These are phyloP conservation scores for Amyloporia xantha DNA, from an alignment of 768 basidiomycete genomes.

Conservation along the genomic window DNA sequence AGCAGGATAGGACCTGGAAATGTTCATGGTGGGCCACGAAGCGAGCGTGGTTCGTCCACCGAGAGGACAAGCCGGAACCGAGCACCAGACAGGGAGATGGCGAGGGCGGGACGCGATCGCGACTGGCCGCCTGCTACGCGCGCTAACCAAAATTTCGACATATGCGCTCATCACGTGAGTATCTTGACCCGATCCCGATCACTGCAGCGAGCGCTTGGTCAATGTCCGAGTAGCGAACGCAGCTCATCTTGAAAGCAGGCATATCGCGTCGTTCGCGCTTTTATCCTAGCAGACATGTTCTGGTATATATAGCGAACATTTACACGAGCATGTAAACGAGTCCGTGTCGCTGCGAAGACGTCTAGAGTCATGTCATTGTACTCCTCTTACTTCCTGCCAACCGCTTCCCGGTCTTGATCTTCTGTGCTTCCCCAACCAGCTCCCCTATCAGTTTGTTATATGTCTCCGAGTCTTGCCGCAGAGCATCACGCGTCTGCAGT, in stretches of 20 bases:
- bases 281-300: too few relatives aligned
- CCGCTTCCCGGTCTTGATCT: constrained; percentile 60
- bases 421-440: constrained; percentile 87
- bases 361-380: constrained; percentile 35
- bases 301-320: too few relatives aligned
- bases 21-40: constrained; percentile 58
- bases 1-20: constrained; percentile 83
- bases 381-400: constrained; percentile 22
- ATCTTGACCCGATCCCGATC: too few relatives aligned
- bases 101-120: too few relatives aligned
- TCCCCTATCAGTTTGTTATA: constrained; percentile 90
- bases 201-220: too few relatives aligned
- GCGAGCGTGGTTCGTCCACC: background rate
- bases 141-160: background rate
- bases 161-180: too few relatives aligned
- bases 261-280: too few relatives aligned
- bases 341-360: too few relatives aligned
- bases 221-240: too few relatives aligned
- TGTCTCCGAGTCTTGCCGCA: constrained; percentile 84
- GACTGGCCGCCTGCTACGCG: background rate
- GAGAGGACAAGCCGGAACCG: background rate
- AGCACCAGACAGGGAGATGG: background rate
- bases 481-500: constrained; percentile 70
- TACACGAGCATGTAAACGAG: too few relatives aligned
- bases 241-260: too few relatives aligned